Conservation (phyloP, 2,329 filamentous ascomycete species). For the Tympanopsis confertula region DNA sequence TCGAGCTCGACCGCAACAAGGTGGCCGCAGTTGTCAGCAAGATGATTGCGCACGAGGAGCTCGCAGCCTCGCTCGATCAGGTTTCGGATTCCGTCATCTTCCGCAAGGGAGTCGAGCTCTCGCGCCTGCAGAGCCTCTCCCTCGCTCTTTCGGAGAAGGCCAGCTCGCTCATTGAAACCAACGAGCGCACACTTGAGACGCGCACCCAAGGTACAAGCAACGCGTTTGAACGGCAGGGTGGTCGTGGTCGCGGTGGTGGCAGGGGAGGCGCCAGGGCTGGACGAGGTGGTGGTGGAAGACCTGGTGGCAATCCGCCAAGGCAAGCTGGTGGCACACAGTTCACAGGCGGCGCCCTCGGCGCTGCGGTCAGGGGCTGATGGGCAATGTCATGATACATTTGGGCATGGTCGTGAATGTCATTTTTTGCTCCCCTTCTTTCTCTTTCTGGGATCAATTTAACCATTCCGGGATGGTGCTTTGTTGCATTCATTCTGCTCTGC, state of each 20-base stretch:
- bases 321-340: not conserved
- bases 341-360: not conserved
- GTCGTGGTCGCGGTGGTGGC: conserved; percentile 53
- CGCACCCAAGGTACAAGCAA: conserved; percentile 91
- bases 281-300: conserved; percentile 6
- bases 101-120: conserved; percentile 97
- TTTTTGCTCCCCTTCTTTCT: too few relatives aligned
- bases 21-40: conserved; percentile 92
- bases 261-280: conserved; percentile 49
- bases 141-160: conserved; percentile 94
- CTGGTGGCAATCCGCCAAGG: not conserved
- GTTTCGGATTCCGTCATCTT: conserved; percentile 96
- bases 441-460: too few relatives aligned
- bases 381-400: not conserved
- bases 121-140: conserved; percentile 85
- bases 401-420: too few relatives aligned
- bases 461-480: too few relatives aligned
- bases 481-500: too few relatives aligned
- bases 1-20: conserved; percentile 83
- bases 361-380: conserved; percentile 1
- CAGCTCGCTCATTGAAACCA: conserved; percentile 86
- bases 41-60: conserved; percentile 99
- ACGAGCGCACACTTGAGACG: conserved; percentile 94
- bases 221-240: conserved; percentile 87
- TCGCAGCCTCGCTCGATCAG: conserved; percentile 90